Conservation (phyloP, 495 filamentous ascomycete genomes). For the Extremus antarcticus region DNA sequence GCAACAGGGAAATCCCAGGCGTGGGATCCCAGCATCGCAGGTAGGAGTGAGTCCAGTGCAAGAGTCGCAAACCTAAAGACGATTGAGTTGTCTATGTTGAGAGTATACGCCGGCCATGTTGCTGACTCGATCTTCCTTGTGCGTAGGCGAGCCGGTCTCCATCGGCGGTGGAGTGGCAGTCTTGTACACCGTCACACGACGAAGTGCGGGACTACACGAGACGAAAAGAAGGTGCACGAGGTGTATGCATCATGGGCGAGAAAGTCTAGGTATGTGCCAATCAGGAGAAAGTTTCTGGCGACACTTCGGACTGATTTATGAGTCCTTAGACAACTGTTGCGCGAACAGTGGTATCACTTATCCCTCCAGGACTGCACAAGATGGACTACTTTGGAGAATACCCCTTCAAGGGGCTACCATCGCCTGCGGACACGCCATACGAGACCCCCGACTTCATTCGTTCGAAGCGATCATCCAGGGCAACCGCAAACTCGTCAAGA, state of each 20-base stretch:
- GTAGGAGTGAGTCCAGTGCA: background rate
- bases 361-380: slow-evolving; percentile 2
- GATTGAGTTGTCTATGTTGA: background rate
- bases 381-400: slow-evolving; percentile 30
- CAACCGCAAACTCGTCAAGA: slow-evolving; percentile 38
- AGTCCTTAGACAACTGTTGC: too few relatives aligned
- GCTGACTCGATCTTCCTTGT: background rate
- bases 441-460: slow-evolving; percentile 46
- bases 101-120: background rate
- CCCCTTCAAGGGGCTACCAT: slow-evolving; percentile 45
- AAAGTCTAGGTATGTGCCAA: too few relatives aligned
- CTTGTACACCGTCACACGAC: too few relatives aligned
- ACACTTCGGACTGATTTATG: too few relatives aligned
- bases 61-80: background rate
- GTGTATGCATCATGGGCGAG: too few relatives aligned
- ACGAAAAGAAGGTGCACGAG: too few relatives aligned
- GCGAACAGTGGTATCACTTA: too few relatives aligned
- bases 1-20: background rate
- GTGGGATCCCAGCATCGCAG: background rate
- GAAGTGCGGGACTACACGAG: too few relatives aligned
- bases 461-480: slow-evolving; percentile 42
- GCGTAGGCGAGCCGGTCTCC: too few relatives aligned
- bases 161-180: too few relatives aligned
- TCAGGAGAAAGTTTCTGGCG: too few relatives aligned
- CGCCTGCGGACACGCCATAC: slow-evolving; percentile 56